Evolutionary conservation across 1,284 basidiomycete species (phyloP).

Genomic region (Pisolithus thermaeus): DNA sequence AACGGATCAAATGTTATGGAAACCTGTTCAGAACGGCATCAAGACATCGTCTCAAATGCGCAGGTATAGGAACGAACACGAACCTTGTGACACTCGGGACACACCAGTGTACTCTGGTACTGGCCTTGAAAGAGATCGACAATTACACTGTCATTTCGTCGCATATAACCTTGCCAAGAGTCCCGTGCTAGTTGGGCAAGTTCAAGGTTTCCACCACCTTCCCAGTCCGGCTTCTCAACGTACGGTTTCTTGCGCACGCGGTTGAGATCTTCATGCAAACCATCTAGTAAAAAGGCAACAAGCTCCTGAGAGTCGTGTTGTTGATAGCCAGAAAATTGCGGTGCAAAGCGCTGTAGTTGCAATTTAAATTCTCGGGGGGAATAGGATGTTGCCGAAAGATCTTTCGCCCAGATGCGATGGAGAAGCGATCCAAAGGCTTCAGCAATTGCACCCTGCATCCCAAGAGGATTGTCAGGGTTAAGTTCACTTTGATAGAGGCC

Average conservation of each 20-base stretch:
- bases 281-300: constrained; percentile 95
- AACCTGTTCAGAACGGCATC: constrained; percentile 46
- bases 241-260: constrained; percentile 92
- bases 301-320: constrained; percentile 99
- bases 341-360: constrained; percentile 76
- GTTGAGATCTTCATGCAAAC: constrained; percentile 96
- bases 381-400: constrained; percentile 46
- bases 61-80: constrained; percentile 9
- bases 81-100: constrained; percentile 94
- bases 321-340: constrained; percentile 93
- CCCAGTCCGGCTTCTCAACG: constrained; percentile 98
- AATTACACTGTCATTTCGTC: constrained; percentile 95
- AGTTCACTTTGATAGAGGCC: constrained; percentile 85
- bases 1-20: constrained; percentile 99
- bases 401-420: constrained; percentile 72
- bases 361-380: constrained; percentile 94
- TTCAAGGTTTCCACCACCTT: constrained; percentile 81
- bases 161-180: constrained; percentile 98
- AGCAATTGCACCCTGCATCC: constrained; percentile 94
- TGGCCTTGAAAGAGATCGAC: constrained; percentile 99
- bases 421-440: constrained; percentile 86
- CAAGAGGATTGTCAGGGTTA: constrained; percentile 92
- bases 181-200: constrained; percentile 79
- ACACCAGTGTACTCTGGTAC: constrained; percentile 90
- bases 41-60: background rate